Base-by-base conservation (phyloP, 805 yeast species). In the Yarrowia sp. region DNA sequence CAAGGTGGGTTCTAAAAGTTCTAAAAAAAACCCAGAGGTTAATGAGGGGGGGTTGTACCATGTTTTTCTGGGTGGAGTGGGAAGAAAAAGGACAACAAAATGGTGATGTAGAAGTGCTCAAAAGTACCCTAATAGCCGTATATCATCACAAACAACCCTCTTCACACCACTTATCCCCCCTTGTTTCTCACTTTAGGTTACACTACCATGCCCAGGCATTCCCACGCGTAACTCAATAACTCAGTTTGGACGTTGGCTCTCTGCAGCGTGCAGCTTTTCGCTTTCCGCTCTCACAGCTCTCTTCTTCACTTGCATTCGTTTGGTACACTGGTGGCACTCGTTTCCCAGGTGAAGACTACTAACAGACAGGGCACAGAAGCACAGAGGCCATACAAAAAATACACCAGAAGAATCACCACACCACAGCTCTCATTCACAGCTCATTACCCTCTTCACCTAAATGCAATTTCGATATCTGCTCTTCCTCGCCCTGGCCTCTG, bases 161-260 rank as follows among this genome's bases (percentile, higher is more conserved):
- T 3, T 22, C 28, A 22, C 3, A 22, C 28, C 28, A 22, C 28
- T 22, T 22, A 5, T 22, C 28, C 5, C 28, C 5, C 28, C 28
- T 22, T 22, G 28, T 22, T 22, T 5, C 28, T 22, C 28, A 3
- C 28, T 38, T 38, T 3, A 38, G 42, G 42, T 35, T 22, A 36
- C 33, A 51, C 58, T 36, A 51, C 58, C 33, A 51, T 51, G 58
- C 43, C 58, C 35, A 51, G 58, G 58, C 58, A 51, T 51, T 51
- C 58, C 58, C 58, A 51, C 58, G 58, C 58, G 58, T 51, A 51
- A 51, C 58, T 22, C 58, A 51, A 51, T 36, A 51, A 36, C 43
- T 38, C 58, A 35, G 35, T 48, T 33, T 13, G 53, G 33, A 47
- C 39, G 53, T 47, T 47, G 13, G 39, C 53, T 32, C 39, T 32